Base-by-base conservation (phyloP, 2,329 filamentous ascomycete species). In the Cordyceps javanica region DNA sequence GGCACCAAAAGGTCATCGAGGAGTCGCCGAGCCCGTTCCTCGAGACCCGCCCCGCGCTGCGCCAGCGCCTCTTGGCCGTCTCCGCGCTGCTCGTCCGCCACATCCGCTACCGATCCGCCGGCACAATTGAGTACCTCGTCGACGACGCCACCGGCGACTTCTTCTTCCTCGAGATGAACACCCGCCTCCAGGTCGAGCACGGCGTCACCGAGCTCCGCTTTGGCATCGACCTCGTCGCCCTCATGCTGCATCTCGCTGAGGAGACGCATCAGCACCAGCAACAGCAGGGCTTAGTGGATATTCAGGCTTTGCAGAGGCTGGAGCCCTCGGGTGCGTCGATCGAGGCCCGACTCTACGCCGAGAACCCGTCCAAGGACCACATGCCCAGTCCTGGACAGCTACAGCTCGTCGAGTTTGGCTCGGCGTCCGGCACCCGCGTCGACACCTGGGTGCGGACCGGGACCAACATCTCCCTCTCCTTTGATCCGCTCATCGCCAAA, bases 141-240 rank as follows among this genome's bases (percentile, higher is more conserved):
- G 69, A 74, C 48, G 62, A 63, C 11, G 60, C 62, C 8, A 66
- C 65, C 0, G 63, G 61, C 0, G 59, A 65, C 4, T 75, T 73
- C 58, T 78, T 72, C 61, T 77, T 77, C 56, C 66, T 77, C n/a
- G 75, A 78, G 59, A 69, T 77, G 52, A 78, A 78, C 54, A 67
- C 74, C 0, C 65, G 75, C 3, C 62, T 77, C 9, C 75, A 78
- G 58, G 75, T 77, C 10, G 75, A 77, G 60, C 76, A 80, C 62
- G 69, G 72, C 23, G 70, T 72, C 9, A 92, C 89, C 0, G 89
- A 92, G 68, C 86, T 88, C 78, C 85, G 89, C 2, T 90, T 87
- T 10, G 86, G 82, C 0, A 80, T 90, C 50, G 89, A 92, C 67
- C 75, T 92, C 11, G 89, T 92, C 1, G 78, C 83, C 32, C 65